Evolutionary conservation across 2,329 filamentous ascomycete species (phyloP), one percentile per base, ranked within the genome.

Genomic region (Alternaria longipes): DNA sequence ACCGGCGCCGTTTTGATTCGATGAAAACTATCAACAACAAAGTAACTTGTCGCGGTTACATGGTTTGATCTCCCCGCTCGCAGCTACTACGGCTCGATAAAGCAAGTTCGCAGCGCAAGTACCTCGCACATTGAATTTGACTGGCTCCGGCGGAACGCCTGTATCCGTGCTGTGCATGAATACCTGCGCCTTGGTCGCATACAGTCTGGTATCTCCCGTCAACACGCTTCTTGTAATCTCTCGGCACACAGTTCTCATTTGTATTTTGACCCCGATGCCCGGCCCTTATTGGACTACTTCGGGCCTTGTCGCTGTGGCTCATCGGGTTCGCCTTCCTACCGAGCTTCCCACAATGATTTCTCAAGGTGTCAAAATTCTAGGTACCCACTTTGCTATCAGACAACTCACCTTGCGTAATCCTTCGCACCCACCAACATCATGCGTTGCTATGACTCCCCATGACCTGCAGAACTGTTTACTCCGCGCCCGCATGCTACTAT

Each of bases 381-480:
- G 62, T 63, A 61, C 63, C 70, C 70, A 71, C 70, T 66, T 62
- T 53, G 60, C 61, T 69, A 74, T 74, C 70, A 69, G 74, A 74
- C 76, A 78, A 74, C 76, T 77, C 76, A 78, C 65, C 75, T 67
- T 78, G 75, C 76, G 73, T 74, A 63, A 71, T 64, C 62, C 64
- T 67, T 60, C 63, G 60, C 66, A 65, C 64, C 60, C 60, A 61
- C 59, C 54, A 57, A 16, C 59, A 58, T 61, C 49, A 53, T 65
- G 63, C 68, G 54, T 66, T 69, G 58, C 70, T 71, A 69, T 73
- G 71, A 70, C 70, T 73, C 70, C 66, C 70, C 69, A 59, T 44
- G 49, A 57, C 63, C 56, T 53, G 64, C 66, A 62, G 46, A 53
- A 60, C 56, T 64, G 59, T 68, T 67, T 73, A 70, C 67, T 78